Base-by-base conservation (phyloP, 164 flowering plant species). In the Piper betle region DNA sequence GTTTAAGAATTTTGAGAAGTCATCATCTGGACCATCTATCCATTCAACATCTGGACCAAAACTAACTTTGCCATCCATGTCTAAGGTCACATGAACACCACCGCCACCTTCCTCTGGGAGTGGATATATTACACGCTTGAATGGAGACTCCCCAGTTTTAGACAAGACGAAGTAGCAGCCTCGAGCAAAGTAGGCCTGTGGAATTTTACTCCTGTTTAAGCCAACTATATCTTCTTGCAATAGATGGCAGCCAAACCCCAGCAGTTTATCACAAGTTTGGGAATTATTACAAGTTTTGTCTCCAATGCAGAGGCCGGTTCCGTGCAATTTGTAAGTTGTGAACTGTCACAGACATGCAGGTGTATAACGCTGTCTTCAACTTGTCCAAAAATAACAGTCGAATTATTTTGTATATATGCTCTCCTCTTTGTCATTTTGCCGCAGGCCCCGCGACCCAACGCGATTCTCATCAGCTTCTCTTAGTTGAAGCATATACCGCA, bases 1-100 rank as follows among this genome's bases (percentile, higher is more conserved):
- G 71, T 87, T 89, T 68, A 89, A 77, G 73, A 92, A 82, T 79
- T 76, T 77, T 53, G 90, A 77, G 25, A 71, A 58, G 55, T 84
- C 90, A 76, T 82, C 90, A 1, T 79, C 37, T 13, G 70, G 33
- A 2, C 33, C 79, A 68, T 75, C 67, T 12, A 92, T 81, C 98
- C 98, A 92, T 70, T 92, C 96, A 59, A 92, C 96, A 78, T 92
- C 87, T 13, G 98, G 96, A 17, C 98, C 98, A 77, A 92, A 92
- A 73, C 77, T 89, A 60, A 86, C 78, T 58, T 79, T 86, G 57
- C 91, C 88, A 74, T 78, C 73, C 71, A 92, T 74, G 74, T 92
- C 94, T 68, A 92, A 64, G 7, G 96, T 89, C 55, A 89, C 91
- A 75, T 89, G 98, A 48, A 92, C 96, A 42, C 98, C 98, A 58